Percentiles rank a stretch among this genome's conserved stretches.
These are phyloP conservation scores for Penicillium griseofulvum DNA, from an alignment of 2,329 filamentous ascomycete species.

Conservation along the genomic window DNA sequence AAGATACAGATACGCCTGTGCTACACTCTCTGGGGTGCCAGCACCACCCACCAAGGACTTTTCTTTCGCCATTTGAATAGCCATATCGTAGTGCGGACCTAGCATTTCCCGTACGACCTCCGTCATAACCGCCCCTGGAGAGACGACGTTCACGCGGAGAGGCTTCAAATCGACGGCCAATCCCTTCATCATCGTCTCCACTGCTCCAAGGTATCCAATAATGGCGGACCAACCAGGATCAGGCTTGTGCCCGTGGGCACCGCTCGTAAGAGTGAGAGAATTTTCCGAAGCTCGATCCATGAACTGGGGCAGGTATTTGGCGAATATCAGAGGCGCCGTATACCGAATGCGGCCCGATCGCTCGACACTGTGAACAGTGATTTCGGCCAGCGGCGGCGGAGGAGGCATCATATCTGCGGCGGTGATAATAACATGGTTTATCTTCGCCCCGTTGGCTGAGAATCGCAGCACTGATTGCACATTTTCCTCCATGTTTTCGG, in stretches of 20 bases:
- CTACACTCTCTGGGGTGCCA: constrained; percentile 38
- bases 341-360: constrained; percentile 34
- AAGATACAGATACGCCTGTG: constrained; percentile 45
- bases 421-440: constrained; percentile 54
- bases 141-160: constrained; percentile 44
- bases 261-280: constrained; percentile 44
- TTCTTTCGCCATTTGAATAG: constrained; percentile 20
- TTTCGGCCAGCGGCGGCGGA: constrained; percentile 23
- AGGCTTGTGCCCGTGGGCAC: constrained; percentile 37
- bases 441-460: constrained; percentile 19
- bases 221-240: constrained; percentile 32
- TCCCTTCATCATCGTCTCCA: constrained; percentile 36
- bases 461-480: no score
- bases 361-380: constrained; percentile 22
- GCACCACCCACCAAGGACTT: constrained; percentile 20
- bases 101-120: constrained; percentile 31
- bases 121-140: constrained; percentile 43
- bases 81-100: constrained; percentile 19
- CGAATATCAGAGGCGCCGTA: constrained; percentile 37
- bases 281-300: constrained; percentile 28
- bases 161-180: constrained; percentile 45
- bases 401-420: constrained; percentile 43
- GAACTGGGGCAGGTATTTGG: constrained; percentile 41
- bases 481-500: no score
- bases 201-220: constrained; percentile 23